Evolutionary conservation across 768 basidiomycete species (phyloP).

Genomic region (Cystofilobasidium ferigula): DNA sequence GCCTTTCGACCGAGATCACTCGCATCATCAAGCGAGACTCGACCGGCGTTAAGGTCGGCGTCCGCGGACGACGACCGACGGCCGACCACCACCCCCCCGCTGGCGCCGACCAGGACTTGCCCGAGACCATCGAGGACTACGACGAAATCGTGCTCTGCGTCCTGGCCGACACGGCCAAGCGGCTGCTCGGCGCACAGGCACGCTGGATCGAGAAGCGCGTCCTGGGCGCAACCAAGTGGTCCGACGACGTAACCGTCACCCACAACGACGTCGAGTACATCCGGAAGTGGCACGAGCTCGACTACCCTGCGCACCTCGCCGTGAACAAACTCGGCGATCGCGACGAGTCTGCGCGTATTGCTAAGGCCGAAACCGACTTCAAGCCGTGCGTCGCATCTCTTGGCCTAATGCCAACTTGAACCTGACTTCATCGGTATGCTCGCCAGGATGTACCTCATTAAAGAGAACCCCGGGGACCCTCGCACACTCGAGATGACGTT

Average conservation of each 20-base stretch:
- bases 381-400: constrained; percentile 33
- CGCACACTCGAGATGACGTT: constrained; percentile 41
- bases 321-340: constrained; percentile 35
- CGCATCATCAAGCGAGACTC: constrained; percentile 32
- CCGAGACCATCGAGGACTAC: constrained; percentile 37
- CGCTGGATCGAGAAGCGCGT: constrained; percentile 41
- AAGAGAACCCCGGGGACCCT: constrained; percentile 35
- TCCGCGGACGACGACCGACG: constrained; percentile 34
- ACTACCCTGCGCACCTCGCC: constrained; percentile 35
- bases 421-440: background rate
- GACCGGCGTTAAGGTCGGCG: constrained; percentile 35
- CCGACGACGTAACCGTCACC: constrained; percentile 44
- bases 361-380: constrained; percentile 36
- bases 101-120: constrained; percentile 32
- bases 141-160: constrained; percentile 45
- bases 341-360: constrained; percentile 37
- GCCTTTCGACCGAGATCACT: constrained; percentile 39
- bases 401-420: background rate
- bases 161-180: constrained; percentile 43
- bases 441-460: constrained; percentile 41
- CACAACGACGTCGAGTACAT: constrained; percentile 43
- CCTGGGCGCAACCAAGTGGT: constrained; percentile 44
- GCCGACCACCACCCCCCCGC: constrained; percentile 39
- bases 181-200: constrained; percentile 41
- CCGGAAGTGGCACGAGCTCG: constrained; percentile 38